These are phyloP conservation scores for Penicillium coffeae DNA, from an alignment of 495 filamentous ascomycete genomes.

Conservation along the genomic window DNA sequence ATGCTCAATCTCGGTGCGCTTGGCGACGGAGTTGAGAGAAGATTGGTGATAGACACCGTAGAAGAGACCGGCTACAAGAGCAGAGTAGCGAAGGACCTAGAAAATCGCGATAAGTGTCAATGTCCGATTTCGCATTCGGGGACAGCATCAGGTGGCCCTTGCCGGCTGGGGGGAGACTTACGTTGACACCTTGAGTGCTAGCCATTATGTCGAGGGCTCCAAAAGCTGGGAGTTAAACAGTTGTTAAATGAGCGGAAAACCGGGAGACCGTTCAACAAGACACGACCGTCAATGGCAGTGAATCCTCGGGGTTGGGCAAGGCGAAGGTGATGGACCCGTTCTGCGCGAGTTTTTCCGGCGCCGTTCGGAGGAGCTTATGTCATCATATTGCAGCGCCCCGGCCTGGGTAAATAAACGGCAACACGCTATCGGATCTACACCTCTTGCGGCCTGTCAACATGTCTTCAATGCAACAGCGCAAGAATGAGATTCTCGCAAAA, in stretches of 20 bases:
- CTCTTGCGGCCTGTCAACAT: slow-evolving; percentile 22
- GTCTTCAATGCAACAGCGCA: slow-evolving; percentile 70
- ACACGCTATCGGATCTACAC: slow-evolving; percentile 11
- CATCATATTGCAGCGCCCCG: slow-evolving; percentile 21
- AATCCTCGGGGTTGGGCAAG: slow-evolving; percentile 30
- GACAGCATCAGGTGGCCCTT: slow-evolving; percentile 12
- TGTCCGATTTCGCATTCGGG: slow-evolving; percentile 17
- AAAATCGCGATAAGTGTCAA: slow-evolving; percentile 20
- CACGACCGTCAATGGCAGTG: slow-evolving; percentile 43
- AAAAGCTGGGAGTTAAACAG: slow-evolving; percentile 18
- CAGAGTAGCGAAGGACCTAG: slow-evolving; percentile 93
- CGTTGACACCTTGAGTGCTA: slow-evolving; percentile 48
- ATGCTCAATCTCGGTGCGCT: slow-evolving; percentile 60
- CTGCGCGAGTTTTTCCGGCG: slow-evolving; percentile 52
- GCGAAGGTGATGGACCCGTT: slow-evolving; percentile 40
- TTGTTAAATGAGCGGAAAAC: slow-evolving; percentile 24
- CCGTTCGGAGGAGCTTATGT: slow-evolving; percentile 46
- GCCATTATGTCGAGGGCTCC: slow-evolving; percentile 39
- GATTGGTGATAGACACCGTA: slow-evolving; percentile 93
- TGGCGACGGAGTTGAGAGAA: slow-evolving; percentile 61
- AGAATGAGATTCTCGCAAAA: slow-evolving; percentile 92
- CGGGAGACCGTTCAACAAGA: slow-evolving; percentile 33
- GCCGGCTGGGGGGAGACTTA: slow-evolving; percentile 28
- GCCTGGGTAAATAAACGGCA: slow-evolving; percentile 28
- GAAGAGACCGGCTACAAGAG: slow-evolving; percentile 79